Conservation (phyloP, 2,329 filamentous ascomycete species). For the Gnomoniopsis sp. region DNA sequence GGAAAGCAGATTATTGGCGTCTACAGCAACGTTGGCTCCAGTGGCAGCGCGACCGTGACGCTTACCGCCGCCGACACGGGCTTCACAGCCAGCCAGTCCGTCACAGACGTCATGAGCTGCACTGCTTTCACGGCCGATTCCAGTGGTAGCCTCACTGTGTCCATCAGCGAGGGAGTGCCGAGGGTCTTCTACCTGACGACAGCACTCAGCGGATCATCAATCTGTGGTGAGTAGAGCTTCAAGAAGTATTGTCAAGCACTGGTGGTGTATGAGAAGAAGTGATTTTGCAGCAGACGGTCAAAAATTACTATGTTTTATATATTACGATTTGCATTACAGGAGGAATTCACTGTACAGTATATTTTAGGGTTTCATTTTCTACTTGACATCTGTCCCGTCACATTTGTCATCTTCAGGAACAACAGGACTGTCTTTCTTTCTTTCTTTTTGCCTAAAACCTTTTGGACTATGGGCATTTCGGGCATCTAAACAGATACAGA, state of each 20-base stretch:
- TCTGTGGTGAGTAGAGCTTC: conserved; percentile 26
- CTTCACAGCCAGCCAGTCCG: conserved; percentile 29
- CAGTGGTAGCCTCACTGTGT: conserved; percentile 39
- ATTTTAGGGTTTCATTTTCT: neutral
- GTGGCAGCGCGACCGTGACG: conserved; percentile 28
- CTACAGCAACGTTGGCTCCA: conserved; percentile 37
- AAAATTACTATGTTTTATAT: neutral
- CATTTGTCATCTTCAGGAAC: neutral
- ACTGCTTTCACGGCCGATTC: conserved; percentile 36
- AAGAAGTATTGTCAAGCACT: neutral
- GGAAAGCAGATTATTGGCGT: conserved; percentile 35
- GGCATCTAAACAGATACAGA: conserved; percentile 4
- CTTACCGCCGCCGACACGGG: conserved; percentile 34
- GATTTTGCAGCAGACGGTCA: neutral
- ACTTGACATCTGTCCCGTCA: neutral
- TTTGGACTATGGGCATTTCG: neutral
- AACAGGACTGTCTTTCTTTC: too few species aligned
- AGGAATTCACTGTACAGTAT: neutral
- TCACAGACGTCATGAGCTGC: conserved; percentile 44
- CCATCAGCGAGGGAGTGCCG: conserved; percentile 40
- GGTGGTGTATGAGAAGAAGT: too few species aligned
- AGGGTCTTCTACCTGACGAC: conserved; percentile 36
- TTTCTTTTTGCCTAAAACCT: neutral
- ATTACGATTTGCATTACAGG: too few species aligned
- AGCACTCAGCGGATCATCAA: conserved; percentile 30